Base-by-base conservation (phyloP, 2,329 filamentous ascomycete genomes). In the Hypoxylon sp. region DNA sequence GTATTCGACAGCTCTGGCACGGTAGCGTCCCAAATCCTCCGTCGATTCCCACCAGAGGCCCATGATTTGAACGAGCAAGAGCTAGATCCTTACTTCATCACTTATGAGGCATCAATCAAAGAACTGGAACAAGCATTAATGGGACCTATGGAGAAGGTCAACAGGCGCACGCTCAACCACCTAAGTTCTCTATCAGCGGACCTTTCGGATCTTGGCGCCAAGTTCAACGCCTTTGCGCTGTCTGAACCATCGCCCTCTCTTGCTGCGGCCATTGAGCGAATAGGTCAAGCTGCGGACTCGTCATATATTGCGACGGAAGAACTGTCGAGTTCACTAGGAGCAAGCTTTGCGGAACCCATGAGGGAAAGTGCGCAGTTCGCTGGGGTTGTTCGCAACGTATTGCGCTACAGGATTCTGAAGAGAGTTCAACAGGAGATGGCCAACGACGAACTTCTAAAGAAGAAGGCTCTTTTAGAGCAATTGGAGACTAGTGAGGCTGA, bases 391-490 rank as follows among this genome's bases (percentile, higher is more conserved):
- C 89, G 94, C 46, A 92, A 86, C 72, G 95, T 99, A 35, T 83
- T 99, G 60, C 89, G 93, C 71, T 99, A 98, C 78, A 87, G 96
- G 15, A 91, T 98, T 2, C 83, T 98, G 69, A 99, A 99, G 83
- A 88, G 96, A 51, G 93, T 99, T 58, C 96, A 99, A 78, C 94
- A 98, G 79, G 96, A 99, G 77, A 95, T 98, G 90, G 98, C 96
- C 1, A 91, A 91, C 48, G 96, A 99, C 65, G 94, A 99, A 75
- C 85, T 99, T 10, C 88, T 91, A 61, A 97, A 95, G 85, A 98
- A 98, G 83, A 89, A 88, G 74, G 83, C 87, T 2, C 85, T 96
- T 11, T 85, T 99, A 13, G 93, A 97, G 48, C 92, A 94, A 52
- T 83, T 99, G n/a, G 96, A 99, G 82, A 89, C 90, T 65, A 98